Evolutionary conservation across 148 eudicot genomes (phyloP), one percentile per base, ranked within the genome.

Genomic region (Spergularia marina): DNA sequence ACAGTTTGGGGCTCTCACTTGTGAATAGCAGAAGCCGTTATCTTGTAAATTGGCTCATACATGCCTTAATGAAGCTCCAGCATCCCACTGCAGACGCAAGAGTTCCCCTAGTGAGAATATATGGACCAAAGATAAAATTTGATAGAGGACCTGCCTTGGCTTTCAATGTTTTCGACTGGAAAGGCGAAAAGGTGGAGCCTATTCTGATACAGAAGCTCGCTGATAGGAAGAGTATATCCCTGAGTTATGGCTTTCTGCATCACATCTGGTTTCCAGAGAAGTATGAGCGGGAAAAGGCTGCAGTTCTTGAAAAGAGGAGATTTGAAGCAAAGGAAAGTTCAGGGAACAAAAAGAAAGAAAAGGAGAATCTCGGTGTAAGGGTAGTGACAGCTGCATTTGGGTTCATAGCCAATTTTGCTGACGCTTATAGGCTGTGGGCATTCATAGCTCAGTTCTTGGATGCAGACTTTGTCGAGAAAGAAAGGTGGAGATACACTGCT

Each of bases 381-480:
- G 97, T 91, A 67, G 89, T 91, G 60, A 92, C 94, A 15, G 84
- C 84, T 55, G 91, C 98, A 74, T 84, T 96, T 52, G 87, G 89
- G 47, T 96, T 89, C 78, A 81, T 96, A 81, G 88, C 92, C 25
- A 88, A 87, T 76, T 96, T 96, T 68, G 93, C 94, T 78, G 99
- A 96, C 81, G 86, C 84, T 44, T 96, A 92, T 62, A 82, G 86
- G 86, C 87, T 96, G 53, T 96, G 99, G 99, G 83, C 83, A 44
- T 96, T 96, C 78, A 81, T 96, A 18, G 90, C 99, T 73, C 92
- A 84, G 77, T 96, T 96, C 76, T 80, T 96, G 81, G 99, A 96
- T 81, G 98, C 98, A n/a, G 99, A 96, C 51, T 96, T 89, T 78
- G 94, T 96, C 23, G 99, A 96, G 90, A 96, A 92, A 86, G 99